Conservation (phyloP, 2,329 filamentous ascomycete genomes). For the Talaromyces atroroseus region DNA sequence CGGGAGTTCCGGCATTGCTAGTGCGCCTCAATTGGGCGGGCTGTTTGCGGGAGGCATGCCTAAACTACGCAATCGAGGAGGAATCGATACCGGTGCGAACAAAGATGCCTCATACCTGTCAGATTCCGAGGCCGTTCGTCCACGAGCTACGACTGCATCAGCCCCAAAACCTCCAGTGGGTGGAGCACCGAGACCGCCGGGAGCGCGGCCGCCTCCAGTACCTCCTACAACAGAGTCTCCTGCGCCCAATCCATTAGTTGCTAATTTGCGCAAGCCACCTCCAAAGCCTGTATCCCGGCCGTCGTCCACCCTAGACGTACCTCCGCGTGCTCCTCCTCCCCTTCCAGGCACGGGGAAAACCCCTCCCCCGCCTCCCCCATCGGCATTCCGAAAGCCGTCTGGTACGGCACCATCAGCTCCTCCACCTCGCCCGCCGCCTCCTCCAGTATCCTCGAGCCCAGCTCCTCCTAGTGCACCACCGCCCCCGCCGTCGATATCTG, state of each 20-base stretch:
- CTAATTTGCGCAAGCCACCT: constrained; percentile 56
- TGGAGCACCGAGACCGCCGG: constrained; percentile 52
- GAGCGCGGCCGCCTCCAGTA: constrained; percentile 44
- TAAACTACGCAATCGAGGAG: constrained; percentile 85
- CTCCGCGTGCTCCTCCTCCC: constrained; percentile 63
- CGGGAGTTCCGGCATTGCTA: constrained; percentile 42
- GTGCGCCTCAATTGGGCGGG: constrained; percentile 74
- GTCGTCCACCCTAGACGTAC: constrained; percentile 49
- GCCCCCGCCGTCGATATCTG: constrained; percentile 37
- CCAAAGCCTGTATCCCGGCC: constrained; percentile 51
- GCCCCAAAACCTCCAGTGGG: constrained; percentile 43
- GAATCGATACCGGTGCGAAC: constrained; percentile 71
- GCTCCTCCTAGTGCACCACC: constrained; percentile 40
- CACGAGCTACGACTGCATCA: constrained; percentile 6
- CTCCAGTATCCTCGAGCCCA: constrained; percentile 37
- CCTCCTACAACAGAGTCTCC: constrained; percentile 43
- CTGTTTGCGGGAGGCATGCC: constrained; percentile 93
- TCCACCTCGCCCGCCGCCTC: constrained; percentile 35
- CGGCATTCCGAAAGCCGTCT: constrained; percentile 49
- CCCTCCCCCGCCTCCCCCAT: constrained; percentile 49
- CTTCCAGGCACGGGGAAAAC: constrained; percentile 43
- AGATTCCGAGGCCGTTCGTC: constrained; percentile 63
- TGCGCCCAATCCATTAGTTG: constrained; percentile 48
- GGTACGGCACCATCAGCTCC: constrained; percentile 43
- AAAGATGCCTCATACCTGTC: constrained; percentile 71